A percentile compares a stretch with the other conserved stretches of the same genome.
These are phyloP conservation scores for Ceratocystis variospora DNA, from an alignment of 2,329 filamentous ascomycete genomes.

Conservation along the genomic window DNA sequence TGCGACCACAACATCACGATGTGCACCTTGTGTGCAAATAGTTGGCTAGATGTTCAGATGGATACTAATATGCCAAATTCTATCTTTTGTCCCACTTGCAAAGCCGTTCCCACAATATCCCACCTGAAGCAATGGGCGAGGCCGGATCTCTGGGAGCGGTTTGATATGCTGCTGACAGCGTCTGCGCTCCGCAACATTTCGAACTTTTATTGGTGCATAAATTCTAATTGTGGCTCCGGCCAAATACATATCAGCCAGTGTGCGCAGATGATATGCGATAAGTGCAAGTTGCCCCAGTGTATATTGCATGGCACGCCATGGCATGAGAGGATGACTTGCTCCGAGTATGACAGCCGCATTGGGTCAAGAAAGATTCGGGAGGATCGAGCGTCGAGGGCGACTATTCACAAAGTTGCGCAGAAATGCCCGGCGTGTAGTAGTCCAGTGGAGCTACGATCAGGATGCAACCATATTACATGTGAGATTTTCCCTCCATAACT, in stretches of 20 bases:
- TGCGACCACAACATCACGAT: slow-evolving; percentile 9
- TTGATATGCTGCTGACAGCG: slow-evolving; percentile 27
- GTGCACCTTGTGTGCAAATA: slow-evolving; percentile 15
- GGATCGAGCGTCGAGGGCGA: slow-evolving; percentile 27
- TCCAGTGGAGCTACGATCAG: slow-evolving; percentile 27
- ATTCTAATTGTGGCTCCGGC: slow-evolving; percentile 27
- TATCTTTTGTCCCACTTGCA: slow-evolving; percentile 11
- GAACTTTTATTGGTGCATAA: slow-evolving; percentile 30
- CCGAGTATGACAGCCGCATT: slow-evolving; percentile 27
- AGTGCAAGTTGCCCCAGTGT: slow-evolving; percentile 26
- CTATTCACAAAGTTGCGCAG: slow-evolving; percentile 26
- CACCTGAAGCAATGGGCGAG: slow-evolving; percentile 11
- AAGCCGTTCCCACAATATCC: background rate
- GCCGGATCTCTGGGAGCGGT: slow-evolving; percentile 21
- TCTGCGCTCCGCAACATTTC: slow-evolving; percentile 24
- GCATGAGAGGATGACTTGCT: slow-evolving; percentile 29
- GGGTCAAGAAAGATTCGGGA: slow-evolving; percentile 22
- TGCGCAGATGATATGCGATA: slow-evolving; percentile 25
- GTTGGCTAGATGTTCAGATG: slow-evolving; percentile 1
- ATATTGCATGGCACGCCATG: slow-evolving; percentile 28
- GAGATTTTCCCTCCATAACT: background rate
- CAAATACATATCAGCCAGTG: slow-evolving; percentile 27
- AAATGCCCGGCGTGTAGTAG: slow-evolving; percentile 28
- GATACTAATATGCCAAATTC: slow-evolving; percentile 4
- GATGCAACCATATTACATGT: slow-evolving; percentile 33